Evolutionary conservation across 139 green algal genomes (phyloP).

Genomic region (Astrephomene gubernaculifera): DNA sequence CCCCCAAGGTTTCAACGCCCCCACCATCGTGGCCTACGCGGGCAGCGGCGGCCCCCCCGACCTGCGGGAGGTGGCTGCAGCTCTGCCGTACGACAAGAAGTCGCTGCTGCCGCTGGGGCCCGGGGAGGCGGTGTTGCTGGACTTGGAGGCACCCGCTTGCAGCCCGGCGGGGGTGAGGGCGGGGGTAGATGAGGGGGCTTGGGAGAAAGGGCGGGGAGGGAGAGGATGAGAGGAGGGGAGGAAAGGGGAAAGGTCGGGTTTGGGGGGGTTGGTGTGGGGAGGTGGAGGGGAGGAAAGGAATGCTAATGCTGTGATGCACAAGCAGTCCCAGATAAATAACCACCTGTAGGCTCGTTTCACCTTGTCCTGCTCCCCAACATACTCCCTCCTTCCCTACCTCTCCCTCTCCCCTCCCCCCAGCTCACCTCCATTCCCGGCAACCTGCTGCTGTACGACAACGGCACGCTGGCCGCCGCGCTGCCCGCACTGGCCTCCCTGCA

Average conservation of each 20-base stretch:
- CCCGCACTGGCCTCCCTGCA: not conserved
- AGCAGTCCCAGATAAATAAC: no score
- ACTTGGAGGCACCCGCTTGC: slow-evolving; percentile 15
- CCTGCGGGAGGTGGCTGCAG: slow-evolving; percentile 9
- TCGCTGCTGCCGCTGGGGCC: slow-evolving; percentile 11
- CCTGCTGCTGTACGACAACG: slow-evolving; percentile 42
- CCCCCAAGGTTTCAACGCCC: not conserved
- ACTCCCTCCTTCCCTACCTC: not conserved
- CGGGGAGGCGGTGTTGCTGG: slow-evolving; percentile 13
- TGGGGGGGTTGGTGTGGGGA: not conserved
- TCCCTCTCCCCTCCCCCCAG: not conserved
- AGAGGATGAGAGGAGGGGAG: not conserved
- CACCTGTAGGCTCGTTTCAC: no score
- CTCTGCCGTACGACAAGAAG: slow-evolving; percentile 12
- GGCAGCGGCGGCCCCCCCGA: slow-evolving; percentile 15
- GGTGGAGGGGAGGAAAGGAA: not conserved
- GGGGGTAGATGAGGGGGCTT: not conserved
- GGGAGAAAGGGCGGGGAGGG: not conserved
- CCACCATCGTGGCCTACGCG: not conserved
- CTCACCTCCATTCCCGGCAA: not conserved
- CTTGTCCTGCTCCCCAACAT: not conserved
- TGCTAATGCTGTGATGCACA: no score
- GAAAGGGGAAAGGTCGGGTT: no score
- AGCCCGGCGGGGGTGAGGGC: not conserved
- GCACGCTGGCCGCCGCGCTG: not conserved